Conservation (phyloP, 2,329 filamentous ascomycete genomes). For the Aphanoascus verrucosus region DNA sequence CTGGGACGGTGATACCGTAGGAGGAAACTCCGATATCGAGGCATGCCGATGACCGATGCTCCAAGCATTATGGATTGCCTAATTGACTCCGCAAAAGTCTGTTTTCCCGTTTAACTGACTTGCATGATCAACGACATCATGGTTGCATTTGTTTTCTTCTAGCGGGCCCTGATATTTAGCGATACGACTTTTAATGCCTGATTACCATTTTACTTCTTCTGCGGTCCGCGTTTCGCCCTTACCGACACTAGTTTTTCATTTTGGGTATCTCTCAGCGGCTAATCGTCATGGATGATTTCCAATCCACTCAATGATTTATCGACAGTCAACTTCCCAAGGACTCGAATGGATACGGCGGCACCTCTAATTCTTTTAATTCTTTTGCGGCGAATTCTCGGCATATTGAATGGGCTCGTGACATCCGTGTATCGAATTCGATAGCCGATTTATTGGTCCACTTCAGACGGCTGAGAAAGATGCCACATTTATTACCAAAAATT, state of each 20-base stretch:
- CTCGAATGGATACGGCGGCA: neutral
- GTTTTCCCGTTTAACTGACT: neutral
- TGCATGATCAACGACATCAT: slow-evolving; percentile 28
- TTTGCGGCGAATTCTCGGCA: neutral
- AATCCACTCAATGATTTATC: slow-evolving; percentile 6
- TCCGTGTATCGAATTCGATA: neutral
- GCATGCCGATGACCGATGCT: slow-evolving; percentile 25
- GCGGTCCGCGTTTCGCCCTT: slow-evolving; percentile 17
- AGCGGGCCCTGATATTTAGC: slow-evolving; percentile 28
- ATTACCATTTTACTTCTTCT: neutral
- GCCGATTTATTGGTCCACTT: neutral
- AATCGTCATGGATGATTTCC: slow-evolving; percentile 4
- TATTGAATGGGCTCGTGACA: neutral
- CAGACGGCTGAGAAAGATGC: neutral
- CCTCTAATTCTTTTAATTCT: neutral
- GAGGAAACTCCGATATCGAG: slow-evolving; percentile 32
- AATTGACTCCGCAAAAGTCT: neutral
- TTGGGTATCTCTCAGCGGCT: slow-evolving; percentile 7
- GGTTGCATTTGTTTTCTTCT: slow-evolving; percentile 26
- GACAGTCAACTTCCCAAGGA: neutral
- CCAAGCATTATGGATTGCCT: neutral
- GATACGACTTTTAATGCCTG: slow-evolving; percentile 29
- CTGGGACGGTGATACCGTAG: slow-evolving; percentile 34
- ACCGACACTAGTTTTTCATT: slow-evolving; percentile 16
- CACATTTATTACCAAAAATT: neutral